These are phyloP conservation scores for Dendrobium nobile DNA, from an alignment of 106 monocot species.

Conservation along the genomic window DNA sequence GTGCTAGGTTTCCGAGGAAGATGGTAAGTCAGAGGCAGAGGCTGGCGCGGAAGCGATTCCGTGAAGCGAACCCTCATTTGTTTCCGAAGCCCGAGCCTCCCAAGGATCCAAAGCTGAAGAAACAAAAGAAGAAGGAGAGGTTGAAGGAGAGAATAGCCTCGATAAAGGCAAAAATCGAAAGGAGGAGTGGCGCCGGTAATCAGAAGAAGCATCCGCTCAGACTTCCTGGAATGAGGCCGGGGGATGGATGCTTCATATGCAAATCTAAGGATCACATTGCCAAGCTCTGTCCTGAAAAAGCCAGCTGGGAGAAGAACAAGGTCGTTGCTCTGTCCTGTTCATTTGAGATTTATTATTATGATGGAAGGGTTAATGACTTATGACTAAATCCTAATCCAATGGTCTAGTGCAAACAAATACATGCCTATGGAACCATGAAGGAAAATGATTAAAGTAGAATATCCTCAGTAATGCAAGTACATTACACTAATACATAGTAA, in stretches of 20 bases:
- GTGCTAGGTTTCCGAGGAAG: constrained; percentile 6
- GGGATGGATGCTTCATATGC: constrained; percentile 94
- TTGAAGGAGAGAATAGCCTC: constrained; percentile 15
- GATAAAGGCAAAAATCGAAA: constrained; percentile 11
- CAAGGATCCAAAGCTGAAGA: constrained; percentile 7
- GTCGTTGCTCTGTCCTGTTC: constrained; percentile 13
- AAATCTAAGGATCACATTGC: constrained; percentile 70
- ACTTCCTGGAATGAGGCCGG: constrained; percentile 81
- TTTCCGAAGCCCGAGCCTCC: constrained; percentile 36
- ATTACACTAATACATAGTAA: no score
- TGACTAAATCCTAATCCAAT: no score
- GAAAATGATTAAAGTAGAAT: no score
- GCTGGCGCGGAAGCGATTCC: constrained; percentile 63
- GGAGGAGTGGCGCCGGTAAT: constrained; percentile 6
- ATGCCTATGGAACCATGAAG: no score
- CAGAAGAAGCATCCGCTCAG: constrained; percentile 65
- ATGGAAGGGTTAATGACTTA: no score
- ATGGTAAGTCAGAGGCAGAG: constrained; percentile 87
- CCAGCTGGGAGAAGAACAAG: constrained; percentile 87
- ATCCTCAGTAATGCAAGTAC: no score
- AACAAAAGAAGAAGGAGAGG: constrained; percentile 41
- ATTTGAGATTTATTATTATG: neutral
- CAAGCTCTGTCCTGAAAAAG: constrained; percentile 72
- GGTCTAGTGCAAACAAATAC: no score
- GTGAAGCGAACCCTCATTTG: constrained; percentile 50